Base-by-base conservation (phyloP, 2,329 filamentous ascomycete species). In the Colletotrichum sp. region DNA sequence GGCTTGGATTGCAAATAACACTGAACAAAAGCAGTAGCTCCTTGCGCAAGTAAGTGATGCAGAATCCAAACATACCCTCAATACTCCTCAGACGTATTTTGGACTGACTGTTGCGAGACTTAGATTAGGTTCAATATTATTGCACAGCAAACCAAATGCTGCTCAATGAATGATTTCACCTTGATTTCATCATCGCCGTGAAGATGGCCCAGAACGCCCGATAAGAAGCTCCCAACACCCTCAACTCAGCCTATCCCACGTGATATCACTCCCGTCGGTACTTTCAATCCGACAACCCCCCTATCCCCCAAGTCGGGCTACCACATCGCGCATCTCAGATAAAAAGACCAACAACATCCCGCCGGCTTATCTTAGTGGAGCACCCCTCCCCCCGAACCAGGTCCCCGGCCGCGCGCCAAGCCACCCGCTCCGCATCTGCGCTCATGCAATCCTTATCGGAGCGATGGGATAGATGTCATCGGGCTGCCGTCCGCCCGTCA, bases 291-390 rank as follows among this genome's bases (percentile, higher is more conserved):
- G 75, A 76, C 32, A 52, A 8, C 8, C 32, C 28, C 36, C 12
- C 57, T 15, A 22, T 69, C 22, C 68, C 0, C 39, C 52, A 34
- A 63, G 36, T 71, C 36, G 60, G 71, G 71, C 62, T 36, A 68
- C 12, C 32, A 44, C 26, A 39, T n/a, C 62, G 71, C 63, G 32
- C 75, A 76, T 71, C 75, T 28, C 52, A 70, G 66, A 75, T 75
- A 71, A 22, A 52, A 52, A 75, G 66, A 57, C 75, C 66, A 75
- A 75, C 67, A 28, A 24, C 64, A 28, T 36, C 34, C 34, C 64
- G 30, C 34, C 22, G 66, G 26, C 55, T 75, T 76, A 75, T 75
- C 75, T 75, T 55, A 32, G 71, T 76, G 75, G 75, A 67, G 66
- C 24, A 44, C n/a, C 24, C n/a, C 7, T 4, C 30, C 26, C 32